Evolutionary conservation across 2,329 filamentous ascomycete species (phyloP).

Genomic region (Podosphaera fusca): DNA sequence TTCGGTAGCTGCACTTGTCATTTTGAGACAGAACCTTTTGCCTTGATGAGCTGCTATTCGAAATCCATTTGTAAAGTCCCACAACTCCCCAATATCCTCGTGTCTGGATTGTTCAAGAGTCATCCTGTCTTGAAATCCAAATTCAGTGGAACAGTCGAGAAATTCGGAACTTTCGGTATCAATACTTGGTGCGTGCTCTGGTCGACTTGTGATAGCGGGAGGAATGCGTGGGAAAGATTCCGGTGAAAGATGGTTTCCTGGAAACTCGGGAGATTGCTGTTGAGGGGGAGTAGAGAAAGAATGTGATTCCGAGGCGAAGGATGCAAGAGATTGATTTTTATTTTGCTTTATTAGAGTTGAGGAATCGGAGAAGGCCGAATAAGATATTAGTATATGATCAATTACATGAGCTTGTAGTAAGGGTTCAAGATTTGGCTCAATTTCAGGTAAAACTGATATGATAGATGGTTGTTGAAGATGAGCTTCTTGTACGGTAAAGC

Average conservation of each 20-base stretch:
- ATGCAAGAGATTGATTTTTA: conserved; percentile 27
- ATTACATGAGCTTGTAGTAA: conserved; percentile 11
- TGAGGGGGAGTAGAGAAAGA: conserved; percentile 11
- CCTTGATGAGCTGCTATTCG: conserved; percentile 35
- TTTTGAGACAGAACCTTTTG: conserved; percentile 32
- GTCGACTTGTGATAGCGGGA: conserved; percentile 38
- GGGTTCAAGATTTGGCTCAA: not conserved
- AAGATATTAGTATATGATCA: conserved; percentile 19
- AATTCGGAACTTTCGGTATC: conserved; percentile 10
- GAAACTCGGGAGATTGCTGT: conserved; percentile 33
- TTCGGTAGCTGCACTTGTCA: conserved; percentile 28
- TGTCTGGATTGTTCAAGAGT: conserved; percentile 18
- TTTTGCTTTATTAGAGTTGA: conserved; percentile 25
- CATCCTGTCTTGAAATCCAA: conserved; percentile 12
- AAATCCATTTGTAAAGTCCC: conserved; percentile 50
- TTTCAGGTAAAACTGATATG: not conserved
- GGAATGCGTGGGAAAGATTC: conserved; percentile 40
- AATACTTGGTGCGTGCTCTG: conserved; percentile 27
- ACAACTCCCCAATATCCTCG: conserved; percentile 39
- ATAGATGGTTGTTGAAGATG: not conserved
- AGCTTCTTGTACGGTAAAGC: not conserved
- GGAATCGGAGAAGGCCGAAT: conserved; percentile 28
- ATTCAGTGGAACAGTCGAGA: conserved; percentile 12
- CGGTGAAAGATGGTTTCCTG: conserved; percentile 48
- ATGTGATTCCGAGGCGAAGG: conserved; percentile 30